Conservation (phyloP, 495 filamentous ascomycete species). For the Lasiosphaeria hispida region DNA sequence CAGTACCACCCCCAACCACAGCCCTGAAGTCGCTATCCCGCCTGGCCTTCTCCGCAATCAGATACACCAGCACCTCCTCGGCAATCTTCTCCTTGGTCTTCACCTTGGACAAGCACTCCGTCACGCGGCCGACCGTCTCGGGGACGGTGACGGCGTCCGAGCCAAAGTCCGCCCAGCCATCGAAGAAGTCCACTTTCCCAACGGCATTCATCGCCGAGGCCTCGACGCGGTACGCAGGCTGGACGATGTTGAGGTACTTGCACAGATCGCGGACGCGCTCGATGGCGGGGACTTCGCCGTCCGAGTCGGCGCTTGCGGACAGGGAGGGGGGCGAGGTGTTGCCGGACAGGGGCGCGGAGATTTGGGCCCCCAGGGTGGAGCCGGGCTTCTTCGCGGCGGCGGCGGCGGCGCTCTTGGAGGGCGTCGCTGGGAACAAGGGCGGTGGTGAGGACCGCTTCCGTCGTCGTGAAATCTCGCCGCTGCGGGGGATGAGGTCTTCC, state of each 20-base stretch:
- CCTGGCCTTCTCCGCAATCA: conserved; percentile 16
- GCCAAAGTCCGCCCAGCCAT: conserved; percentile 23
- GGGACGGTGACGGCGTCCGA: conserved; percentile 21
- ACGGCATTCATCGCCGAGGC: neutral
- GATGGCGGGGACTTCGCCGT: conserved; percentile 10
- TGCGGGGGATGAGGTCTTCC: conserved; percentile 23
- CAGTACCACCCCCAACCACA: neutral
- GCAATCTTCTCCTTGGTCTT: conserved; percentile 32
- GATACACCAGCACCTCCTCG: conserved; percentile 26
- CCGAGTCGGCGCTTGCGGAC: conserved; percentile 1
- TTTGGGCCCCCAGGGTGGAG: too few species aligned
- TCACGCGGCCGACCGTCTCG: conserved; percentile 21
- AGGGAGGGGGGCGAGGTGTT: neutral
- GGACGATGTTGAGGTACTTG: conserved; percentile 13
- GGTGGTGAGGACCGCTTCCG: too few species aligned
- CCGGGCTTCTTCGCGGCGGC: too few species aligned
- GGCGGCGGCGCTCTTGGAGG: too few species aligned
- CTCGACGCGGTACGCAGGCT: conserved; percentile 19
- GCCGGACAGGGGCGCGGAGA: too few species aligned
- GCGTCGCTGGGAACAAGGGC: too few species aligned
- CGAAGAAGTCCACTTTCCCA: conserved; percentile 14
- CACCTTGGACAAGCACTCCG: conserved; percentile 24
- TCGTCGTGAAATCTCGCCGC: conserved; percentile 7
- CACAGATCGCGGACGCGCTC: conserved; percentile 22
- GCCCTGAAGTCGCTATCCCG: conserved; percentile 6